Evolutionary conservation across 139 green algal species (phyloP).

Genomic region (Bryopsis sp.): DNA sequence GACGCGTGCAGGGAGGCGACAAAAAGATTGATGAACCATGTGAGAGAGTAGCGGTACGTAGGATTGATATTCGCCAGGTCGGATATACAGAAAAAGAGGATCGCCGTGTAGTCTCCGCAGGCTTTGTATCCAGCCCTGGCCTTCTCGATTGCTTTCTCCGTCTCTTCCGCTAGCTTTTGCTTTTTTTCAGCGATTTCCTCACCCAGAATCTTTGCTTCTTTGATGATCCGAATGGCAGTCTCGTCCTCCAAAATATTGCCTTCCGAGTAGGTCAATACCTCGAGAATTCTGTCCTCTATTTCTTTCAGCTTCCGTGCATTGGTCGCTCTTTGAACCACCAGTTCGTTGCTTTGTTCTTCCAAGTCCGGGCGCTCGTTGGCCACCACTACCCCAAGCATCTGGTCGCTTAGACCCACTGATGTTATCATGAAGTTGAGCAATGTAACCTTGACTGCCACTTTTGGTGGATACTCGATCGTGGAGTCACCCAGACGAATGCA

Average conservation of each 20-base stretch:
- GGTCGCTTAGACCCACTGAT: conserved; percentile 67
- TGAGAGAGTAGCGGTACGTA: conserved; percentile 65
- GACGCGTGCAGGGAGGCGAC: conserved; percentile 36
- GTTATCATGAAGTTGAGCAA: conserved; percentile 74
- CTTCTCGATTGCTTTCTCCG: conserved; percentile 70
- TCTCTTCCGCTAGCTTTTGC: conserved; percentile 62
- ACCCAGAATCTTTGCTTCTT: conserved; percentile 63
- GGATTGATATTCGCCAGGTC: conserved; percentile 57
- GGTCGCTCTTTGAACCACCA: too few species aligned
- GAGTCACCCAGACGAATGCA: too few species aligned
- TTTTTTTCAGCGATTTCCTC: conserved; percentile 55
- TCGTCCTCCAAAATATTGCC: too few species aligned
- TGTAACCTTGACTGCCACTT: conserved; percentile 70
- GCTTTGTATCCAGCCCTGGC: conserved; percentile 56
- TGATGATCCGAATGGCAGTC: conserved; percentile 61
- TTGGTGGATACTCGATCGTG: conserved; percentile 79
- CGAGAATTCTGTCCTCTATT: too few species aligned
- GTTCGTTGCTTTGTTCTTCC: conserved; percentile 81
- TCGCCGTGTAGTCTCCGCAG: conserved; percentile 45
- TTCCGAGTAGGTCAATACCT: too few species aligned
- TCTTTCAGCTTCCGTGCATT: too few species aligned
- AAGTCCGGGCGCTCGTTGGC: conserved; percentile 67
- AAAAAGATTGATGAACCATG: too few species aligned
- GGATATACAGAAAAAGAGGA: conserved; percentile 64
- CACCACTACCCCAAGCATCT: conserved; percentile 76